phyloP scores from a whole-genome alignment of 169 alveolate species.

The Eimeria praecox region DNA sequence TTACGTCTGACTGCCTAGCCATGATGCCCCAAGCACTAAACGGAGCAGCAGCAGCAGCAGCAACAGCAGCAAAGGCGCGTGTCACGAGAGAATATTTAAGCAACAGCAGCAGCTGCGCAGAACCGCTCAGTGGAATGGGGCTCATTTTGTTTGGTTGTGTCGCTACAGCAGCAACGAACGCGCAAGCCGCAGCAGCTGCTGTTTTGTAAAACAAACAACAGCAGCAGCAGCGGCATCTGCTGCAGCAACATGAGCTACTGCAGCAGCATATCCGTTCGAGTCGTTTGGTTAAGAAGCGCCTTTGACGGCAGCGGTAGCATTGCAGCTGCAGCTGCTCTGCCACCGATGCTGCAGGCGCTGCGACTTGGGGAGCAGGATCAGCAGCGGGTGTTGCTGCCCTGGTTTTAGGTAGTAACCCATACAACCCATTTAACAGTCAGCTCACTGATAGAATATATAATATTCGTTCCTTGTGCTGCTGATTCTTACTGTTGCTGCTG shows the following conservation, averaged over 20 bases:
- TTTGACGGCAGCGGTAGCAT: conserved; percentile 8
- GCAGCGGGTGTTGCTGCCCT: conserved; percentile 58
- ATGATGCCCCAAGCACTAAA: neutral
- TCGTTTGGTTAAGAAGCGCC: neutral
- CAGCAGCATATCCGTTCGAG: conserved; percentile 25
- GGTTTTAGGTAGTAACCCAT: conserved; percentile 40
- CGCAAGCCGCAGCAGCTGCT: conserved; percentile 51
- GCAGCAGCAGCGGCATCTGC: conserved; percentile 27
- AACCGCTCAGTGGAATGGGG: conserved; percentile 31
- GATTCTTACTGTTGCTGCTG: neutral
- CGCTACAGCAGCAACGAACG: conserved; percentile 31
- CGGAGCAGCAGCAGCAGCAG: conserved; percentile 54
- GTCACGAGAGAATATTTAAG: neutral
- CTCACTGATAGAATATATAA: neutral
- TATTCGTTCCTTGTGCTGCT: neutral
- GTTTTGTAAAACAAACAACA: neutral
- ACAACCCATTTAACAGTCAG: conserved; percentile 7
- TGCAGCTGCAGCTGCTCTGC: conserved; percentile 3
- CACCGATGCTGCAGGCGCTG: conserved; percentile 22
- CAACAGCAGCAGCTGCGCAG: conserved; percentile 53
- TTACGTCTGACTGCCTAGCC: conserved; percentile 27
- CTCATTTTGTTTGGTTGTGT: conserved; percentile 19
- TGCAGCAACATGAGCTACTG: conserved; percentile 41
- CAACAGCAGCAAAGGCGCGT: conserved; percentile 2
- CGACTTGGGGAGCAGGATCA: conserved; percentile 46